Base-by-base conservation (phyloP, 2,329 filamentous ascomycete genomes). In the Claviceps capensis region DNA sequence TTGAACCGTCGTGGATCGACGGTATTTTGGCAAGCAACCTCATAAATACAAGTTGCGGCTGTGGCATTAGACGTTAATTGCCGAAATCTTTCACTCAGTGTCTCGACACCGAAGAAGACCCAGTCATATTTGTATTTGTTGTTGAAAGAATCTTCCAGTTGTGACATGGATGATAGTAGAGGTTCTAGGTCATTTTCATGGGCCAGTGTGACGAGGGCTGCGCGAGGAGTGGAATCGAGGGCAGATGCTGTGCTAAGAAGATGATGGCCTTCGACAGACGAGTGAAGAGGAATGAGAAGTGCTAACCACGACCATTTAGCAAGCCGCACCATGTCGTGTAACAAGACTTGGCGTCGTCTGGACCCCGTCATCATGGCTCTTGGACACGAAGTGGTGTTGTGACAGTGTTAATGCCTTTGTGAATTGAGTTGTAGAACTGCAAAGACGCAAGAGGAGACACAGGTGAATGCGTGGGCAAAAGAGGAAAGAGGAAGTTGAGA, bases 31-130 rank as follows among this genome's bases (percentile, higher is more conserved):
- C 86, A 83, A 16, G 94, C 83, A 46, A 82, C 65, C 60, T 90
- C 83, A 63, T 86, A 93, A 58, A 77, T 74, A 60, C 83, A 83
- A 58, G 82, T 77, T 2, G 86, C 85, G 52, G 80, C 80, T 2
- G 87, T 91, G 40, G 79, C 77, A 47, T 81, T 83, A 49, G 76
- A 73, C 0, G 85, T 88, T 53, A 72, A 71, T 38, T 71, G 69
- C 63, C 86, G 90, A 72, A 94, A 94, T 54, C 85, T 80, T 8
- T 86, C 79, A 4, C 82, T 83, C 63, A 94, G 89, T 4, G 83
- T 81, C 50, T 83, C 78, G 60, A 88, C 82, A 67, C 90, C 93
- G 75, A 93, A 88, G 70, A 94, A 91, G 43, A 86, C 83, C 85
- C 88, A 94, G 45, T 88, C 85, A 62, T 94, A 94, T 61, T 85